Evolutionary conservation across 805 yeast genomes (phyloP), one percentile per base, ranked within the genome.

Genomic region (Kodamaea leandrae): DNA sequence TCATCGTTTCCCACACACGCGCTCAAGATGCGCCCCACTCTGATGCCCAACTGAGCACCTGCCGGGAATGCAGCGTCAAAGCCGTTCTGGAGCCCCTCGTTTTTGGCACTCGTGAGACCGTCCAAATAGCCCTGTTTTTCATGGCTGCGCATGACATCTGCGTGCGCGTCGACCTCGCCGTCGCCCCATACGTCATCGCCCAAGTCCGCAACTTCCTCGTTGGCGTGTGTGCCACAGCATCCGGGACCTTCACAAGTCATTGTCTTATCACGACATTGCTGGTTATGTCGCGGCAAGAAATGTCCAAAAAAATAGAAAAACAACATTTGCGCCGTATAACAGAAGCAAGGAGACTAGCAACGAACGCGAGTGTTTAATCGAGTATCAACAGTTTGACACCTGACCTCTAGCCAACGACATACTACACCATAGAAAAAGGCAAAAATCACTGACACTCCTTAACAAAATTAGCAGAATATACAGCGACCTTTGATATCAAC

Each of bases 101-200:
- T 95, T 51, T 86, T 82, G 4, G 87, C 77, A 12, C 58, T 61
- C 1, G 86, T 69, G 4, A 90, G 54, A 0, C 97, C 98, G 45
- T 84, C 96, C 4, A 87, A 61, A 50, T 86, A 90, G 0, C 97
- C 98, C 47, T 83, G 83, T 48, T 85, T 86, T 6, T 70, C 71
- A 55, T 90, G 96, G 7, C 70, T 72, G 21, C 90, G 63, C 50
- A 76, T 64, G 36, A 83, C 39, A 44, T 61, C 67, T 16, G 58
- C 57, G 28, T 50, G 41, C n/a, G 57, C 42, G 8, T 38, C 42
- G 2, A 43, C 46, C n/a, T 57, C 65, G 4, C 53, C 58, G 21
- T 61, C 64, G 12, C 50, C 61, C 68, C 68, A 64, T 4, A 64
- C 45, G 41, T 63, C 66, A 24, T 55, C 62, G 16, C 37, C 37